Evolutionary conservation across 768 basidiomycete species (phyloP).

Genomic region (Suillus subluteus): DNA sequence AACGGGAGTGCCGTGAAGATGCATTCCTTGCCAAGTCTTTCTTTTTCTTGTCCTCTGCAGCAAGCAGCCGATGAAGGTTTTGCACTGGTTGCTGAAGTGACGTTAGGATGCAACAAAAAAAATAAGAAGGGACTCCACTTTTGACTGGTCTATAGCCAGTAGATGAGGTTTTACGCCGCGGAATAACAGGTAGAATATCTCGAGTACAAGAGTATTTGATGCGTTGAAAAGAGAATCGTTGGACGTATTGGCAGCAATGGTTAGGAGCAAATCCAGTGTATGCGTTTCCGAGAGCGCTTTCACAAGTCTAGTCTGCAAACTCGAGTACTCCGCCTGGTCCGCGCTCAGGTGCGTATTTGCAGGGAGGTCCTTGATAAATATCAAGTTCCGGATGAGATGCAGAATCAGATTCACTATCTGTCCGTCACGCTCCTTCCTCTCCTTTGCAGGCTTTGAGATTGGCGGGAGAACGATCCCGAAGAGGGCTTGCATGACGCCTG

Average conservation of each 20-base stretch:
- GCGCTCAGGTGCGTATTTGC: slow-evolving; percentile 70
- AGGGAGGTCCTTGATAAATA: slow-evolving; percentile 88
- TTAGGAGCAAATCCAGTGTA: slow-evolving; percentile 78
- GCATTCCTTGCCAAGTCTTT: slow-evolving; percentile 56
- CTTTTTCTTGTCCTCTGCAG: slow-evolving; percentile 70
- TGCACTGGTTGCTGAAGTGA: slow-evolving; percentile 62
- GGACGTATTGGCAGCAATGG: slow-evolving; percentile 78
- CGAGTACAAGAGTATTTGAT: slow-evolving; percentile 90
- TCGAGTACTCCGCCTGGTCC: slow-evolving; percentile 78
- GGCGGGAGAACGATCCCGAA: slow-evolving; percentile 80
- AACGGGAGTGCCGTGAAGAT: slow-evolving; percentile 88
- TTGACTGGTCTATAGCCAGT: slow-evolving; percentile 60
- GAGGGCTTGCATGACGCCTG: slow-evolving; percentile 70
- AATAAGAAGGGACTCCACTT: slow-evolving; percentile 45
- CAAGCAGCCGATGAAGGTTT: slow-evolving; percentile 75
- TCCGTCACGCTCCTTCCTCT: slow-evolving; percentile 78
- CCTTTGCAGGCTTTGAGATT: slow-evolving; percentile 67
- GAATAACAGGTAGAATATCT: slow-evolving; percentile 91
- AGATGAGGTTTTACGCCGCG: slow-evolving; percentile 73
- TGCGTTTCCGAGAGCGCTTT: slow-evolving; percentile 69
- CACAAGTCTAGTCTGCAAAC: slow-evolving; percentile 79
- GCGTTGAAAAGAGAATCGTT: slow-evolving; percentile 79
- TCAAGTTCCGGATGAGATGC: slow-evolving; percentile 90
- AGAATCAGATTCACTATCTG: slow-evolving; percentile 89
- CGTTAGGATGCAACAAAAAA: slow-evolving; percentile 19